Evolutionary conservation across 129 eudicot species (phyloP).

Genomic region (Saussurea involucrata): DNA sequence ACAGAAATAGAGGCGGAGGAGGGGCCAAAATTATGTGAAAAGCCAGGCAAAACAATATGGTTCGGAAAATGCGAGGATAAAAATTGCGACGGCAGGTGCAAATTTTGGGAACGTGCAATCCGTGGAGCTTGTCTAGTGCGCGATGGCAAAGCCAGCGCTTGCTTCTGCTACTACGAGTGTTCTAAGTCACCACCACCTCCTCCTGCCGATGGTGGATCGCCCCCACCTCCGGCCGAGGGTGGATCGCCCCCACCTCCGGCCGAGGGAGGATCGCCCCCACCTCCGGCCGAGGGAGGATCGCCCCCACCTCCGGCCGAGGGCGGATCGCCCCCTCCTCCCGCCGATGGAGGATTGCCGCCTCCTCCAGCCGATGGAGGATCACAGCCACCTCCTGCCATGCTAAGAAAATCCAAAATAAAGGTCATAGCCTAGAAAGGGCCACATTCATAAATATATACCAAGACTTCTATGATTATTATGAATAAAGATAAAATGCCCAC

Average conservation of each 20-base stretch:
- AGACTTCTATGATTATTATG: neutral
- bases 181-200: neutral
- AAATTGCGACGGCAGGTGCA: slow-evolving; percentile 13
- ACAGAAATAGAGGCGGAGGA: neutral
- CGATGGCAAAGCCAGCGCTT: neutral
- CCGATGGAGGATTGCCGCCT: neutral
- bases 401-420: neutral
- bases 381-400: neutral
- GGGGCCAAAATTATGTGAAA: slow-evolving; percentile 14
- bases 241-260: neutral
- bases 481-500: neutral
- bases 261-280: neutral
- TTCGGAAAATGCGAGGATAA: neutral
- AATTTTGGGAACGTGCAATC: neutral
- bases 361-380: neutral
- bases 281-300: neutral
- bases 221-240: neutral
- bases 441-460: neutral
- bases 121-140: slow-evolving; percentile 13
- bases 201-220: neutral
- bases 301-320: neutral
- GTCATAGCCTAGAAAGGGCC: neutral
- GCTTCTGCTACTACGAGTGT: slow-evolving; percentile 13
- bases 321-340: neutral
- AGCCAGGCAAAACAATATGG: neutral